A percentile compares a stretch with the other conserved stretches of the same genome.
Conservation (phyloP, 2,329 filamentous ascomycete species). For the Aciculosporium take region DNA sequence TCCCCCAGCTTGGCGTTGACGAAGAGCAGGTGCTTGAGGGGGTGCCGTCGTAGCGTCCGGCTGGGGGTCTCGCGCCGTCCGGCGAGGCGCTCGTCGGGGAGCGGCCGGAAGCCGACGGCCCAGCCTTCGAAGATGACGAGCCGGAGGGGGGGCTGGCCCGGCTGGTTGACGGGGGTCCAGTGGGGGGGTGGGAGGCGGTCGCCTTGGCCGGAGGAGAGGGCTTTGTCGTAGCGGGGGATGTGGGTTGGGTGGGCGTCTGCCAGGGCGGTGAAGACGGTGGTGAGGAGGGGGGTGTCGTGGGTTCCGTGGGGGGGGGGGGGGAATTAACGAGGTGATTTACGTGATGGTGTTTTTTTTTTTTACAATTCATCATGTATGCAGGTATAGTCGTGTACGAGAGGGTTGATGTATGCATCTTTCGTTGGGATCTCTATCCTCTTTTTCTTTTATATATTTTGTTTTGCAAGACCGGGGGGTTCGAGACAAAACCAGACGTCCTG, state of each 20-base stretch:
- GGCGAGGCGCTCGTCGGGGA: conserved; percentile 36
- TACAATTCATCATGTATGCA: too few relatives aligned
- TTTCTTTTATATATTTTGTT: too few relatives aligned
- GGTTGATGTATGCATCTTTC: too few relatives aligned
- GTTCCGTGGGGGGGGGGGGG: too few relatives aligned
- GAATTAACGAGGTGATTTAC: too few relatives aligned
- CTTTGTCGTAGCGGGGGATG: conserved; percentile 74
- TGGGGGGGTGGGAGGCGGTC: conserved; percentile 50
- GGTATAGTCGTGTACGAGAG: too few relatives aligned
- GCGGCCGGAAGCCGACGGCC: conserved; percentile 70
- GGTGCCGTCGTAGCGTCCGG: conserved; percentile 34
- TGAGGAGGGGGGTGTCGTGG: conserved; percentile 58
- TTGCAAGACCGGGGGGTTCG: too few relatives aligned
- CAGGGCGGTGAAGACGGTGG: conserved; percentile 45
- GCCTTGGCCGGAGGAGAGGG: conserved; percentile 58
- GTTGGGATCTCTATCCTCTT: neutral
- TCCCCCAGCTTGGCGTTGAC: conserved; percentile 32
- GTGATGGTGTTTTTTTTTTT: too few relatives aligned
- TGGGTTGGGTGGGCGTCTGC: conserved; percentile 35
- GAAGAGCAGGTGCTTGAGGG: conserved; percentile 33
- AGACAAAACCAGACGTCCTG: too few relatives aligned
- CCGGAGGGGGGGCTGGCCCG: conserved; percentile 33
- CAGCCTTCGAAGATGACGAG: conserved; percentile 80
- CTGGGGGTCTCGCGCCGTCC: conserved; percentile 36
- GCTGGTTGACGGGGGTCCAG: conserved; percentile 46